A percentile compares a stretch with the other conserved stretches of the same genome.
phyloP scores from a whole-genome alignment of 805 yeast species.

The Hanseniaspora hatyaiensis region DNA sequence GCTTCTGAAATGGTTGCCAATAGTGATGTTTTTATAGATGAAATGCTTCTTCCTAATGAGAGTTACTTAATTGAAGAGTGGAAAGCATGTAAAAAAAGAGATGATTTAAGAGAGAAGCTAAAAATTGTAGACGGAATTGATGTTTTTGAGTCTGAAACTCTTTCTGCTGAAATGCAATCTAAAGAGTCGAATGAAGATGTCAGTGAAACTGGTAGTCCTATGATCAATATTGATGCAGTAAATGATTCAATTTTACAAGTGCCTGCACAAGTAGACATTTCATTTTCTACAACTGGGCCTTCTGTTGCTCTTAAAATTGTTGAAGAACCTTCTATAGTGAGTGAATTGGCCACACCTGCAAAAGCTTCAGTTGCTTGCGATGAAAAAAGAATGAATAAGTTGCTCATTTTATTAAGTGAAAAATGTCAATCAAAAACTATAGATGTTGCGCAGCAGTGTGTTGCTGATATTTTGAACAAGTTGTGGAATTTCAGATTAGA shows the following conservation, averaged over 20 bases:
- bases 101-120: conserved; percentile 39
- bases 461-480: conserved; percentile 6
- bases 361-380: background rate
- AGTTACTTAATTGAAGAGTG: conserved; percentile 53
- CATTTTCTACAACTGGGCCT: no score
- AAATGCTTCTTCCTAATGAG: conserved; percentile 48
- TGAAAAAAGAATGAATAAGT: background rate
- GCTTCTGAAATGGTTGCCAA: conserved; percentile 95
- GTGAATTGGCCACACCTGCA: background rate
- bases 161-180: conserved; percentile 26
- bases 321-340: conserved; percentile 1
- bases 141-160: background rate
- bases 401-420: background rate
- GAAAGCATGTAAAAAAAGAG: conserved; percentile 58
- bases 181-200: background rate
- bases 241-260: background rate
- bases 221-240: background rate
- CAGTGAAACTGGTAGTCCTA: background rate
- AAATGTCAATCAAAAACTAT: conserved; percentile 1
- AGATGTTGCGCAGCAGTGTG: background rate
- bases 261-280: background rate
- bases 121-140: conserved; percentile 15
- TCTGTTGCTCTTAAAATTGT: background rate
- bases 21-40: conserved; percentile 92
- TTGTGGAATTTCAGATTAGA: conserved; percentile 10